A percentile compares a stretch with the other conserved stretches of the same genome.
Evolutionary conservation across 805 yeast genomes (phyloP).

Genomic region (Metschnikowia santaceciliae): DNA sequence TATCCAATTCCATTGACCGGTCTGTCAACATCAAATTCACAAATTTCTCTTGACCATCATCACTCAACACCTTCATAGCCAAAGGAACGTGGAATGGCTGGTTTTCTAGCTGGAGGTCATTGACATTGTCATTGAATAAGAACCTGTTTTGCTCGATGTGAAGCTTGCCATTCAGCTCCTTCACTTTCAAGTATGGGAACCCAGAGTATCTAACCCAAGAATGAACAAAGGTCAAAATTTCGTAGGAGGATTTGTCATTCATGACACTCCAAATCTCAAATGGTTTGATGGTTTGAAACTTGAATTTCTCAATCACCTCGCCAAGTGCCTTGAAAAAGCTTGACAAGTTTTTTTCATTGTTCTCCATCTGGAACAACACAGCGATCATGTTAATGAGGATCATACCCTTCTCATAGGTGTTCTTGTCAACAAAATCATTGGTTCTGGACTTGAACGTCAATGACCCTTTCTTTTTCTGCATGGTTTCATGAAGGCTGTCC

Average conservation of each 20-base stretch:
- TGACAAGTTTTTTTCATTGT: constrained; percentile 20
- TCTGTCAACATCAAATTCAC: constrained; percentile 43
- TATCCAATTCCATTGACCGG: constrained; percentile 30
- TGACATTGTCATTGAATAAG: constrained; percentile 22
- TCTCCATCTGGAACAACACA: constrained; percentile 34
- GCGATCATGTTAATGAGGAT: constrained; percentile 51
- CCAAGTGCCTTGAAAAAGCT: constrained; percentile 32
- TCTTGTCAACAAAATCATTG: constrained; percentile 45
- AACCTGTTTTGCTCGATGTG: constrained; percentile 37
- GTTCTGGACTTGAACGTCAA: constrained; percentile 27
- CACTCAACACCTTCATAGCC: constrained; percentile 30
- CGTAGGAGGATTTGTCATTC: constrained; percentile 32
- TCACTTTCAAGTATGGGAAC: constrained; percentile 48
- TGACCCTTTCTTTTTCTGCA: constrained; percentile 23
- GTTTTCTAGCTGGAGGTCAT: constrained; percentile 44
- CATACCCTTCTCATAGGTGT: constrained; percentile 59
- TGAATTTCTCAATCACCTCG: constrained; percentile 31
- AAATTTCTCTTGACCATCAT: constrained; percentile 27
- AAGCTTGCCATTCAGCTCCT: constrained; percentile 23
- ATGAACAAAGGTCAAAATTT: constrained; percentile 48
- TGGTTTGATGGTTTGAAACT: constrained; percentile 43
- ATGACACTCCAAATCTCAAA: constrained; percentile 50
- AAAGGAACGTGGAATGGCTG: constrained; percentile 63
- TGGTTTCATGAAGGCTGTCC: constrained; percentile 36
- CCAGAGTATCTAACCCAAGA: constrained; percentile 64